A percentile compares a stretch with the other conserved stretches of the same genome.
Conservation (phyloP, 192 early-diverging fungal genomes). For the Coemansia sp. region DNA sequence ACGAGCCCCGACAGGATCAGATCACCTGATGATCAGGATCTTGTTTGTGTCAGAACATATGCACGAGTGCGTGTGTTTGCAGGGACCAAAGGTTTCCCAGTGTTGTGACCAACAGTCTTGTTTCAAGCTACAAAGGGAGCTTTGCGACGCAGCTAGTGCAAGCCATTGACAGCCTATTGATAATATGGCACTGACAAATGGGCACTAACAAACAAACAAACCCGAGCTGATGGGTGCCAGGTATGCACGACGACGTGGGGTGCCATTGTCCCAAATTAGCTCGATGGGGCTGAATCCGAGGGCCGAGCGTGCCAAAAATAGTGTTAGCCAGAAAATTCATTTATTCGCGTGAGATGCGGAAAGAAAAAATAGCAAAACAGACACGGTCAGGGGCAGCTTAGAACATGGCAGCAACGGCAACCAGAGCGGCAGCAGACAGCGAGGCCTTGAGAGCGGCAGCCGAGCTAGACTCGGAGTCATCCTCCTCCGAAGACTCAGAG, state of each 20-base stretch:
- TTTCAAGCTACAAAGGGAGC: no score
- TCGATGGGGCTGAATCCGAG: background rate
- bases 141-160: no score
- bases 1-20: background rate
- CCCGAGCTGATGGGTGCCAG: background rate
- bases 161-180: background rate
- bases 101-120: background rate
- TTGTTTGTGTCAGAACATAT: background rate
- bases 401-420: slow-evolving; percentile 47
- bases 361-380: background rate
- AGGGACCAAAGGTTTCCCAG: background rate
- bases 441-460: slow-evolving; percentile 36
- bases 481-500: slow-evolving; percentile 5
- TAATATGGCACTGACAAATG: background rate
- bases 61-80: background rate
- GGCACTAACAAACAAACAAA: background rate
- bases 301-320: slow-evolving; percentile 2
- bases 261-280: slow-evolving; percentile 5
- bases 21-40: slow-evolving; percentile 1
- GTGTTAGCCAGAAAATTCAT: slow-evolving; percentile 7
- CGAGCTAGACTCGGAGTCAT: background rate
- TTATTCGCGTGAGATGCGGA: background rate
- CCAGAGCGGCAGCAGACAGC: slow-evolving; percentile 28
- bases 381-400: background rate
- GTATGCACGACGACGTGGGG: slow-evolving; percentile 11